Evolutionary conservation across 371 early-diverging fungal genomes (phyloP).

Genomic region (Circinella minor): DNA sequence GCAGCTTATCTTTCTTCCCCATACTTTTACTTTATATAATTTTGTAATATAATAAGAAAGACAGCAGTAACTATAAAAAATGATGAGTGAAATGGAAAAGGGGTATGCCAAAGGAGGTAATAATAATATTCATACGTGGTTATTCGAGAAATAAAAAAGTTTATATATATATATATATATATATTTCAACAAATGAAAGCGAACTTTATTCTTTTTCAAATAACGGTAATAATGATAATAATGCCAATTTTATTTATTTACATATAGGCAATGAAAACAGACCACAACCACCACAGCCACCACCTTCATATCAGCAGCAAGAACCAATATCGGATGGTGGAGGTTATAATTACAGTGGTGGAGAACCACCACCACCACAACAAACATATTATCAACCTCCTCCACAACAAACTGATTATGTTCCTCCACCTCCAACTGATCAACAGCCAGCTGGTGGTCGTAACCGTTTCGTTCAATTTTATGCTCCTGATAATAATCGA

Average conservation of each 20-base stretch:
- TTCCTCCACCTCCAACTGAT: conserved; percentile 18
- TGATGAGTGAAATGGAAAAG: conserved; percentile 8
- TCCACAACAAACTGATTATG: conserved; percentile 20
- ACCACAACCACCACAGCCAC: conserved; percentile 9
- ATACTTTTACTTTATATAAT: too few species aligned
- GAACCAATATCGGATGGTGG: neutral
- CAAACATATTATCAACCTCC: conserved; percentile 37
- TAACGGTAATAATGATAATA: too few species aligned
- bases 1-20: too few species aligned
- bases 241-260: too few species aligned
- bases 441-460: conserved; percentile 10
- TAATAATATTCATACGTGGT: neutral
- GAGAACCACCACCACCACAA: conserved; percentile 17
- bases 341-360: neutral
- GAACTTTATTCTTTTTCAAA: too few species aligned
- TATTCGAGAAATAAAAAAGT: too few species aligned
- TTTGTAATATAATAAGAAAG: too few species aligned
- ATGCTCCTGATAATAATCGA: conserved; percentile 37
- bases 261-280: neutral
- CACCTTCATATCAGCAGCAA: conserved; percentile 20
- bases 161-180: too few species aligned
- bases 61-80: neutral
- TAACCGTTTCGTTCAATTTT: conserved; percentile 29
- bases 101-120: conserved; percentile 4
- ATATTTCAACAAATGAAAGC: too few species aligned